phyloP scores from a whole-genome alignment of 495 filamentous ascomycete species.

The Daldinia childiae region DNA sequence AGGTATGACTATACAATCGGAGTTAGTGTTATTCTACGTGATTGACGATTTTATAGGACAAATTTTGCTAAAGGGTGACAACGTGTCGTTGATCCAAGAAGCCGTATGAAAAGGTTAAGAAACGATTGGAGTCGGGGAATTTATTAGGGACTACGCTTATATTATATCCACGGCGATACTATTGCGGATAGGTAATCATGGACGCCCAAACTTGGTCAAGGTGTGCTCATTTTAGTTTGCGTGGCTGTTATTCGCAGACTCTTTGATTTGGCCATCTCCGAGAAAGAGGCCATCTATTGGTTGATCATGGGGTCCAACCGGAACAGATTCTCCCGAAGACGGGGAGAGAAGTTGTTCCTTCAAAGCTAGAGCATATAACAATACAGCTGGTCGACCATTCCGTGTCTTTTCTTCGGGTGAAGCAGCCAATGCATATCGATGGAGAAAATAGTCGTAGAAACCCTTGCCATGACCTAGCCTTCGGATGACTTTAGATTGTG shows the following conservation, averaged over 20 bases:
- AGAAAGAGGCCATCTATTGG: slow-evolving; percentile 58
- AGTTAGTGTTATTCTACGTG: not conserved
- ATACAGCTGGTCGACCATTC: slow-evolving; percentile 66
- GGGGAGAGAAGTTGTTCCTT: slow-evolving; percentile 81
- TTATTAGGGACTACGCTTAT: slow-evolving; percentile 11
- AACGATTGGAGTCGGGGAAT: slow-evolving; percentile 5
- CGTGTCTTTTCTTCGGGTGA: slow-evolving; percentile 51
- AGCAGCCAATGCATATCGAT: slow-evolving; percentile 67
- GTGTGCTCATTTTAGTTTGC: slow-evolving; percentile 41
- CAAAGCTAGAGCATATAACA: slow-evolving; percentile 85
- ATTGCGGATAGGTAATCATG: slow-evolving; percentile 9
- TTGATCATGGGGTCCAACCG: slow-evolving; percentile 65
- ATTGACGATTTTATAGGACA: slow-evolving; percentile 71
- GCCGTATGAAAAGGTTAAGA: slow-evolving; percentile 40
- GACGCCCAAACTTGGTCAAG: slow-evolving; percentile 16
- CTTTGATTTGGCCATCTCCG: slow-evolving; percentile 57
- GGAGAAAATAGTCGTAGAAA: slow-evolving; percentile 94
- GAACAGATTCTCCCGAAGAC: slow-evolving; percentile 63
- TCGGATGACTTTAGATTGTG: slow-evolving; percentile 60
- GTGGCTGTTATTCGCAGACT: slow-evolving; percentile 35
- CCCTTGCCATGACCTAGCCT: slow-evolving; percentile 95
- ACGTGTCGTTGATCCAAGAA: slow-evolving; percentile 89
- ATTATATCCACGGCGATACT: slow-evolving; percentile 6
- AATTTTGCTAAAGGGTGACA: slow-evolving; percentile 97
- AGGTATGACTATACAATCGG: slow-evolving; percentile 65